phyloP scores from a whole-genome alignment of 805 yeast genomes.

The Lipomyces yamanashiensis region DNA sequence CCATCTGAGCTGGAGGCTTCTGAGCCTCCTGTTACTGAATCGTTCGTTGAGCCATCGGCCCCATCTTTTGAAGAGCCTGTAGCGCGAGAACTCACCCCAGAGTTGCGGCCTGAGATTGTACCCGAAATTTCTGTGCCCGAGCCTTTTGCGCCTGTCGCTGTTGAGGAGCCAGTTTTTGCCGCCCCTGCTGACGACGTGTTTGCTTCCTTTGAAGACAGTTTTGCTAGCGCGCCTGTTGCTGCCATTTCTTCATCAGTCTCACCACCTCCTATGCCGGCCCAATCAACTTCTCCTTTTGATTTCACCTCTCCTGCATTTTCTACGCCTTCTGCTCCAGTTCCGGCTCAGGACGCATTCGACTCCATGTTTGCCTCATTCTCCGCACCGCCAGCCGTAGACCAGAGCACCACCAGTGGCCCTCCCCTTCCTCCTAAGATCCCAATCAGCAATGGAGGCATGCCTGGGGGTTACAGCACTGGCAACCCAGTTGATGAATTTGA shows the following conservation, averaged over 20 bases:
- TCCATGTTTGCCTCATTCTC: slow-evolving; percentile 51
- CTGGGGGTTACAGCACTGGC: slow-evolving; percentile 1
- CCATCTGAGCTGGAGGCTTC: slow-evolving; percentile 6
- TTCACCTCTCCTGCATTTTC: slow-evolving; percentile 54
- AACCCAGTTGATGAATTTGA: slow-evolving; percentile 39
- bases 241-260: slow-evolving; percentile 9
- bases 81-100: not conserved
- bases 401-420: slow-evolving; percentile 36
- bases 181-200: slow-evolving; percentile 39
- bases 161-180: slow-evolving; percentile 2
- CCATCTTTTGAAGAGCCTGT: not conserved
- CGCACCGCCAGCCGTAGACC: slow-evolving; percentile 24
- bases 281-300: slow-evolving; percentile 62
- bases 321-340: slow-evolving; percentile 3
- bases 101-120: not conserved
- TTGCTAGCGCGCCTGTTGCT: slow-evolving; percentile 28
- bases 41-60: not conserved
- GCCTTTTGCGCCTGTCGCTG: slow-evolving; percentile 13
- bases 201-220: slow-evolving; percentile 22
- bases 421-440: slow-evolving; percentile 32
- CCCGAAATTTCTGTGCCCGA: slow-evolving; percentile 15
- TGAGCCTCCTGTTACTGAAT: not conserved
- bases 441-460: not conserved
- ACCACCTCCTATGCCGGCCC: slow-evolving; percentile 48
- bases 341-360: slow-evolving; percentile 42